Percentiles rank a stretch among this genome's conserved stretches.
These are phyloP conservation scores for Fusarium sp. DNA, from an alignment of 2,329 filamentous ascomycete species.

Conservation along the genomic window DNA sequence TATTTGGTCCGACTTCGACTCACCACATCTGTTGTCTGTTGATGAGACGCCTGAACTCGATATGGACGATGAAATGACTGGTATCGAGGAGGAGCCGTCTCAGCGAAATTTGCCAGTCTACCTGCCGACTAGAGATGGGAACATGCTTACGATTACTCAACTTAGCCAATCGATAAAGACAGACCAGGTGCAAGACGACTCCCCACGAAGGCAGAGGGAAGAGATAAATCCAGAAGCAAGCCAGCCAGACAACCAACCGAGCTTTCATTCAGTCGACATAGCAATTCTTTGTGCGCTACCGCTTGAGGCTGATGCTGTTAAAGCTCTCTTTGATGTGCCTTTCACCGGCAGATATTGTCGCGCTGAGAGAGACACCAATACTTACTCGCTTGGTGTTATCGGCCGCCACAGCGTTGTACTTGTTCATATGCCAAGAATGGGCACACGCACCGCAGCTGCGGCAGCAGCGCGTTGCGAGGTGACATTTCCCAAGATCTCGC, in stretches of 20 bases:
- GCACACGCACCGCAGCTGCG: background rate
- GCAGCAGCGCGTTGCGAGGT: background rate
- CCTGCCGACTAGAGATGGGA: background rate
- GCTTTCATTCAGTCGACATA: background rate
- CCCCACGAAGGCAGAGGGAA: too few relatives aligned
- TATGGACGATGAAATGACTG: background rate
- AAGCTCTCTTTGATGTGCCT: accelerated
- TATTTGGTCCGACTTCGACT: background rate
- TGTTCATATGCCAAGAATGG: background rate
- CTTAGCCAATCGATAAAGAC: too few relatives aligned
- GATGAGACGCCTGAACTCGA: background rate
- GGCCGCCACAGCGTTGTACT: background rate
- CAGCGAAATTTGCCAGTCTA: background rate
- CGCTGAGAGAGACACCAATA: background rate
- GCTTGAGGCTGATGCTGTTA: background rate
- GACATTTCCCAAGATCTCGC: background rate
- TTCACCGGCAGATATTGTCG: background rate
- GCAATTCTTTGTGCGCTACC: background rate
- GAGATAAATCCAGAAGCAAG: too few relatives aligned
- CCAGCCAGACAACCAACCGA: too few relatives aligned
- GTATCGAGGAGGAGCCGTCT: accelerated
- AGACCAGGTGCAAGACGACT: too few relatives aligned
- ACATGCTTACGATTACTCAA: too few relatives aligned
- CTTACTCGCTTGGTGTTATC: background rate
- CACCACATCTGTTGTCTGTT: accelerated